Evolutionary conservation across 2,329 filamentous ascomycete genomes (phyloP).

Genomic region (Dactylellina cionopaga): DNA sequence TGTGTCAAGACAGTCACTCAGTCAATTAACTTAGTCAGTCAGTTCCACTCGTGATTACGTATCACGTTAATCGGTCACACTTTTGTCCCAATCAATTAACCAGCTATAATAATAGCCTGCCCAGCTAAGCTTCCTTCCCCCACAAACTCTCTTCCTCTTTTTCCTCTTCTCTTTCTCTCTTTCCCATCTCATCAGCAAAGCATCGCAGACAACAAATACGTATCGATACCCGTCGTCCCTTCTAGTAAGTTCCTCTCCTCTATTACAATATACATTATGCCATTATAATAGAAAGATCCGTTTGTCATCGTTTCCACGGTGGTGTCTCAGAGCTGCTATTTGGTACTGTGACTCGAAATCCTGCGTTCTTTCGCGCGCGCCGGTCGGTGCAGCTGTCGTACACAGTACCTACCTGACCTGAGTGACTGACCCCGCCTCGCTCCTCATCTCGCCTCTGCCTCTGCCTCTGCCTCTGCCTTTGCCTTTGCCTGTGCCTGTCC

Average conservation of each 20-base stretch:
- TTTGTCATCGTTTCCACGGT: not conserved
- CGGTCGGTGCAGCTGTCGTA: not conserved
- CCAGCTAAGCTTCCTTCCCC: not conserved
- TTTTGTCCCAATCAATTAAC: not conserved
- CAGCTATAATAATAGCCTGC: no score
- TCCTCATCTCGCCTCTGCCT: not conserved
- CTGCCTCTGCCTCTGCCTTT: not conserved
- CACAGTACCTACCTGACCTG: not conserved
- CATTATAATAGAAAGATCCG: no score
- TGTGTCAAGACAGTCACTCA: no score
- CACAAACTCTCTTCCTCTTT: not conserved
- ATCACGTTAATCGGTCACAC: constrained; percentile 34
- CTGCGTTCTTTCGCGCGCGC: not conserved
- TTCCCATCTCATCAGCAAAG: not conserved
- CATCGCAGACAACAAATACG: no score
- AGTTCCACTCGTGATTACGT: constrained; percentile 52
- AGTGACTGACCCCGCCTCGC: not conserved
- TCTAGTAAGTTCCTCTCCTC: constrained; percentile 30
- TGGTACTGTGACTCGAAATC: constrained; percentile 32
- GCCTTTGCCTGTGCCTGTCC: not conserved
- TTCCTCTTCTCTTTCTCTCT: not conserved
- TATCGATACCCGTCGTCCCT: no score
- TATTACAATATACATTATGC: not conserved
- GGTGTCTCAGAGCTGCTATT: not conserved
- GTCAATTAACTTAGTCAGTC: no score